phyloP scores from a whole-genome alignment of 345 rosid species.

The Sisymbrium altissimum region DNA sequence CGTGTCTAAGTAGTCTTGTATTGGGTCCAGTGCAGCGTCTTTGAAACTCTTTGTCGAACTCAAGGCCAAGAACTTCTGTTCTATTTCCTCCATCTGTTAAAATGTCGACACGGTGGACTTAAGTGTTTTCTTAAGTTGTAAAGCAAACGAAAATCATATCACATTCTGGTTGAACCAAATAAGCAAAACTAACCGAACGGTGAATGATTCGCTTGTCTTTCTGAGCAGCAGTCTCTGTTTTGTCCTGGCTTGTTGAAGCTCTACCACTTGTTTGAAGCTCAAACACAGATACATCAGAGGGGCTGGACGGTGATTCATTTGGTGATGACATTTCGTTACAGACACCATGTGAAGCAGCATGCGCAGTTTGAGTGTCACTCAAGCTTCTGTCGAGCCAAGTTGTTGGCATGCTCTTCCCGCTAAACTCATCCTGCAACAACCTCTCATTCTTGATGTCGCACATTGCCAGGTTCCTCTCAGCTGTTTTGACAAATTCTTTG shows the following conservation, averaged over 20 bases:
- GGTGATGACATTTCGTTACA: constrained; percentile 34
- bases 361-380: constrained; percentile 18
- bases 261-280: constrained; percentile 37
- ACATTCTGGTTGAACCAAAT: neutral
- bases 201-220: constrained; percentile 41
- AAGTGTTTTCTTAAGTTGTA: neutral
- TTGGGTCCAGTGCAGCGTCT: constrained; percentile 77
- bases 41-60: constrained; percentile 45
- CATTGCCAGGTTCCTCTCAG: constrained; percentile 36
- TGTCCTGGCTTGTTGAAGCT: constrained; percentile 25
- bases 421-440: constrained; percentile 15
- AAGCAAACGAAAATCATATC: neutral
- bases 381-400: constrained; percentile 37
- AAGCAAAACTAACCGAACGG: constrained; percentile 34
- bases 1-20: constrained; percentile 44
- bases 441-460: constrained; percentile 26
- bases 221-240: constrained; percentile 26
- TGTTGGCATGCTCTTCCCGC: constrained; percentile 33
- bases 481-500: constrained; percentile 39
- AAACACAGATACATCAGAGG: constrained; percentile 16
- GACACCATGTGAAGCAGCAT: constrained; percentile 7
- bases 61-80: constrained; percentile 19
- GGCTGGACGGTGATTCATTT: constrained; percentile 34
- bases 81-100: constrained; percentile 49
- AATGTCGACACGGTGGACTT: neutral